Base-by-base conservation (phyloP, 768 basidiomycete genomes). In the Zangia roseola region DNA sequence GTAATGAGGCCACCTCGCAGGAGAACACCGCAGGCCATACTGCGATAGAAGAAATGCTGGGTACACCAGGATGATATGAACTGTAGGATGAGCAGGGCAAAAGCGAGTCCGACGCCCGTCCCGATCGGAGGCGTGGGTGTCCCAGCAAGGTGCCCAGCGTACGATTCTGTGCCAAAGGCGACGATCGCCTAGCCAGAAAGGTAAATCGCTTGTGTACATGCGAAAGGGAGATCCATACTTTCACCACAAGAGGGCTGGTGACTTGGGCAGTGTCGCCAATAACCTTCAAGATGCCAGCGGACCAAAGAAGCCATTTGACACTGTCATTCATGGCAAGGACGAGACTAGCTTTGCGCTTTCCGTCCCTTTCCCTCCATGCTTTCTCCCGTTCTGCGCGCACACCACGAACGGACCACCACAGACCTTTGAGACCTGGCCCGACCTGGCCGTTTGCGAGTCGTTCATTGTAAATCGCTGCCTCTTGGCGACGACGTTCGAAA, bases 41-140 rank as follows among this genome's bases (percentile, higher is more conserved):
- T 73, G 9, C 88, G 80, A 62, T 91, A 90, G 75, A 93, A 92
- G 69, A 88, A 94, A 58, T 93, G 90, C 51, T 94, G 82, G 8
- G 79, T 76, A 56, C 80, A 81, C 45, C 91, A 58, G 1, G 87
- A 88, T 0, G 83, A 64, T 30, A 84, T 61, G 28, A 91, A 43
- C 59, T 91, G 86, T 56, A 97, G 73, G 17, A 70, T 63, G 48
- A 94, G 72, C 1, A 97, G 76, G 21, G 67, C 79, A 54, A 95
- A 77, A 1, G 83, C 79, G 19, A 90, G 76, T 2, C 90, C 91
- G n/a, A 94, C 73, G 24, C 91, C 91, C 34, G 64, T 68, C 4
- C 80, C 80, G 12, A 81, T 67, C 4, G 62, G 53, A 1, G 81
- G 83, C 0, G 66, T 56, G 2, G 57, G 40, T 21, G 64, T 61